These are phyloP conservation scores for Ustilago trichophora DNA, from an alignment of 1,284 basidiomycete genomes.

Conservation along the genomic window DNA sequence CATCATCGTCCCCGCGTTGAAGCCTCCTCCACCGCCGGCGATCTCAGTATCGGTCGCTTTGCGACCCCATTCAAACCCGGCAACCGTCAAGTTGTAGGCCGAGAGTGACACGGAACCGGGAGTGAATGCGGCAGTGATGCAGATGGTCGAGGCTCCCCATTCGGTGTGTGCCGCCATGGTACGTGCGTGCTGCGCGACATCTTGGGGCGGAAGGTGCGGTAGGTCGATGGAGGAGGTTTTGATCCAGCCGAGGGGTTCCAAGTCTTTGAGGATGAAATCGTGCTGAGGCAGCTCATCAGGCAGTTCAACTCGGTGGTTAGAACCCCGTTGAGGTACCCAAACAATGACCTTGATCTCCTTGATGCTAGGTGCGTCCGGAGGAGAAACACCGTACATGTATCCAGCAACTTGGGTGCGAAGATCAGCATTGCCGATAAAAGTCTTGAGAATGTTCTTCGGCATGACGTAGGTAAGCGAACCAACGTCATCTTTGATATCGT, in stretches of 20 bases:
- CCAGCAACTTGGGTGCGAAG: constrained; percentile 95
- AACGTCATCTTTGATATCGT: constrained; percentile 97
- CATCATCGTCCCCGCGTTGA: constrained; percentile 89
- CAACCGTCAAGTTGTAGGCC: constrained; percentile 85
- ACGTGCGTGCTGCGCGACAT: constrained; percentile 94
- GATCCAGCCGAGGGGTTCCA: constrained; percentile 96
- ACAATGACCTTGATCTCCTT: constrained; percentile 98
- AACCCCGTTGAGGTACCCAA: constrained; percentile 95
- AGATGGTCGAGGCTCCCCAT: constrained; percentile 92
- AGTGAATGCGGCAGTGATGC: constrained; percentile 93
- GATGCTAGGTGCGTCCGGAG: constrained; percentile 95
- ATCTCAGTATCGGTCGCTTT: constrained; percentile 85
- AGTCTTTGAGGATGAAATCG: constrained; percentile 90
- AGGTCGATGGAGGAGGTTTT: constrained; percentile 80
- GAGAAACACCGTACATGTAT: constrained; percentile 90
- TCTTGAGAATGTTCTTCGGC: constrained; percentile 95
- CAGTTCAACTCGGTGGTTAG: constrained; percentile 89
- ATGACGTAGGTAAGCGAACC: constrained; percentile 92
- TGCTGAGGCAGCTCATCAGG: constrained; percentile 87
- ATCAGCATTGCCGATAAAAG: constrained; percentile 92
- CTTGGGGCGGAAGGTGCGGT: constrained; percentile 79
- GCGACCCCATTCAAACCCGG: constrained; percentile 97
- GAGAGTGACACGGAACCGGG: constrained; percentile 96
- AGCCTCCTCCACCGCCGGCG: constrained; percentile 73
- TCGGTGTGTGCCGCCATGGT: constrained; percentile 95